Evolutionary conservation across 768 basidiomycete genomes (phyloP), one percentile per base, ranked within the genome.

Genomic region (Termitomyces sp.): DNA sequence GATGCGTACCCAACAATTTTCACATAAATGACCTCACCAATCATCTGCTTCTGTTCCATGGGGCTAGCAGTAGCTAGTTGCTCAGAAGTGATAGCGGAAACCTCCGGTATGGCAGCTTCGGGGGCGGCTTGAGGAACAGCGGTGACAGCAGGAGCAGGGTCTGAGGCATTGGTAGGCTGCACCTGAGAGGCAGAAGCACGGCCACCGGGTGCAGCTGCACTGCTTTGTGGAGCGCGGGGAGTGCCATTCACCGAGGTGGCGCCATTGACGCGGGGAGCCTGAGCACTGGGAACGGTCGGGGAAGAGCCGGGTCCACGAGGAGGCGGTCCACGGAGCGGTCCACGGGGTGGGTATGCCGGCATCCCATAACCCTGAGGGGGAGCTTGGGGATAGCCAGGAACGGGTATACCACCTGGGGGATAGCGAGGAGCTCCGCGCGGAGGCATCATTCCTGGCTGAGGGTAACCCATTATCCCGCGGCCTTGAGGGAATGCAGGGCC

Each of bases 21-120:
- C 82, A 96, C 87, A 76, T 98, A 98, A 64, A 98, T 85, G 50
- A 90, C 84, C 75, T 99, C 97, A 64, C 97, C 97, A 48, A 99
- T 80, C 89, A 98, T 94, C 73, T 99, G 97, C 80, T 99, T 99
- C 83, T 98, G 94, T 73, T 98, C 96, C 66, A 85, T 78, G 21
- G 91, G 75, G 48, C 82, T 84, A 57, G 91, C 80, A 57, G 75
- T 72, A 23, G 86, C 74, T 43, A 79, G 76, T 19, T 80, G 79
- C 57, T 79, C 68, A 52, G 80, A 66, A 40, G 76, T 77, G 60
- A 83, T 68, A 10, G 70, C 68, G n/a, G 80, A 71, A 47, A 74
- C 71, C 37, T 78, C 72, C 46, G 74, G 56, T 47, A 64, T 53
- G 48, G 63, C 56, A 55, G 79, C 80, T 62, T 86, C 74, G 17